Evolutionary conservation across 805 yeast species (phyloP).

Genomic region (Zygoascus bituminiphila): DNA sequence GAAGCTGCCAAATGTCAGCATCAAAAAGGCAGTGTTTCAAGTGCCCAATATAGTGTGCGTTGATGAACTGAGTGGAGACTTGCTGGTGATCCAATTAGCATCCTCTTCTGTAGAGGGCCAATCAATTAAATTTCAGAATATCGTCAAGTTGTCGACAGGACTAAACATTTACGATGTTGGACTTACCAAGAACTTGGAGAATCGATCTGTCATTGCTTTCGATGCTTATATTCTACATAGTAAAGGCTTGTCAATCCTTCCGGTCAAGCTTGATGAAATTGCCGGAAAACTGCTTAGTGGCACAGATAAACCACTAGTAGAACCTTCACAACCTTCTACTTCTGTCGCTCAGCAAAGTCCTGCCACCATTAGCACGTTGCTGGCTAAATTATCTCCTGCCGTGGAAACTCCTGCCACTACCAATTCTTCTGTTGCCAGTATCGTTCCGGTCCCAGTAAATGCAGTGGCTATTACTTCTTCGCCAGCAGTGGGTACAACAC

Average conservation of each 20-base stretch:
- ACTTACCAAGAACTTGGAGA: conserved; percentile 12
- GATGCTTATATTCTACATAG: conserved; percentile 17
- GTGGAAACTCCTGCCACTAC: not conserved
- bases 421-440: not conserved
- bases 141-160: conserved; percentile 1
- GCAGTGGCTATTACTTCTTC: not conserved
- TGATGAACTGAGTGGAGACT: not conserved
- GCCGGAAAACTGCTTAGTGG: too few relatives aligned
- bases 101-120: not conserved
- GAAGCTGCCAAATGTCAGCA: not conserved
- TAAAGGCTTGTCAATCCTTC: conserved; percentile 15
- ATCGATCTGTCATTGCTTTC: conserved; percentile 6
- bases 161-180: conserved; percentile 8
- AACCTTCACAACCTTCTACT: not conserved
- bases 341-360: not conserved
- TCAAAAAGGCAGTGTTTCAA: not conserved
- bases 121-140: not conserved
- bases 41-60: not conserved
- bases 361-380: too few relatives aligned
- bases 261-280: conserved; percentile 9
- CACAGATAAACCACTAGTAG: too few relatives aligned
- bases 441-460: not conserved
- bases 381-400: not conserved
- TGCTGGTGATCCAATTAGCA: not conserved
- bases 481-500: not conserved